Conservation (phyloP, 352 stramenopile genomes). For the Halophytophthora batemanensis region DNA sequence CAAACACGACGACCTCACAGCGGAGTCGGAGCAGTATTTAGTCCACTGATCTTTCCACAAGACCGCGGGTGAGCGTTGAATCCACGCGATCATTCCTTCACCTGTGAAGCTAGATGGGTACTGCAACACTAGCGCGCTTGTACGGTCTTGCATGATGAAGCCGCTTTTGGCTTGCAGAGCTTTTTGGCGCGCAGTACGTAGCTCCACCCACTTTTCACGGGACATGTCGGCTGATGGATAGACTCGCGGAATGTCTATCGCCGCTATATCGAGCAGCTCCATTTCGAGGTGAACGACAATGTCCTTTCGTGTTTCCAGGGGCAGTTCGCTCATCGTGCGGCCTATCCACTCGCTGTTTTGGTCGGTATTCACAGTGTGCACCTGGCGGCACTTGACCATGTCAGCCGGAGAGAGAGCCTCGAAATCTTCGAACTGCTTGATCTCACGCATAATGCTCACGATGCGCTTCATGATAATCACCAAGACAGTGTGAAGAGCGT, state of each 20-base stretch:
- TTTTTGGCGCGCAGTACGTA: conserved; percentile 39
- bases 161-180: conserved; percentile 37
- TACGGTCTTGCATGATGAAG: conserved; percentile 58
- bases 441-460: conserved; percentile 48
- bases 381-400: conserved; percentile 45
- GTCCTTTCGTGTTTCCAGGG: conserved; percentile 44
- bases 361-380: conserved; percentile 50
- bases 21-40: conserved; percentile 42
- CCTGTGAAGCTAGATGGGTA: conserved; percentile 54
- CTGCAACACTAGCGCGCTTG: conserved; percentile 28
- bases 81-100: conserved; percentile 63
- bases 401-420: conserved; percentile 44
- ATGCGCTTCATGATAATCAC: conserved; percentile 53
- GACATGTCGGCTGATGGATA: conserved; percentile 11
- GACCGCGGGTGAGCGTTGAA: conserved; percentile 34
- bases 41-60: conserved; percentile 57
- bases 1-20: conserved; percentile 12
- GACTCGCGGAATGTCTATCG: conserved; percentile 15
- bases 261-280: conserved; percentile 54
- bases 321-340: conserved; percentile 51
- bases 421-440: conserved; percentile 59
- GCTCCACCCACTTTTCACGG: conserved; percentile 53
- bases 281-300: conserved; percentile 64
- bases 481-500: conserved; percentile 52
- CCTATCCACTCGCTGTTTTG: conserved; percentile 51